These are phyloP conservation scores for Brassica carinata DNA, from an alignment of 345 rosid genomes.

Conservation along the genomic window DNA sequence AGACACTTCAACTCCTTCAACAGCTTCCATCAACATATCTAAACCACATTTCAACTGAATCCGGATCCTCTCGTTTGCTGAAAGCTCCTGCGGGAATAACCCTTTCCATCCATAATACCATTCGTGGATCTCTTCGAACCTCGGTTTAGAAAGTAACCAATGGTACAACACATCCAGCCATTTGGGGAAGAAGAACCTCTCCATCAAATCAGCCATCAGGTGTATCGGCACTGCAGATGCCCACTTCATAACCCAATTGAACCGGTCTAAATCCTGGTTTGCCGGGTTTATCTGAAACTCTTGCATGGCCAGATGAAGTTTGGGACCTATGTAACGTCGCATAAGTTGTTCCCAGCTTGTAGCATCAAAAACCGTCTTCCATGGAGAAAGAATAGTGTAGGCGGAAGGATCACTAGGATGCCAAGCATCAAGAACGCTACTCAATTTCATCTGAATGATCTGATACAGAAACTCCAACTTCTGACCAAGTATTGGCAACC, in stretches of 20 bases:
- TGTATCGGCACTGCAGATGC: conserved; percentile 79
- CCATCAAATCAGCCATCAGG: conserved; percentile 92
- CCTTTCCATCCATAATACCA: neutral
- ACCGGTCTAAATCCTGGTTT: conserved; percentile 74
- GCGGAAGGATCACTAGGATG: conserved; percentile 87
- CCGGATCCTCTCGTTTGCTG: neutral
- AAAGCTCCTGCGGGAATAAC: neutral
- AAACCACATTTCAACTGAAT: neutral
- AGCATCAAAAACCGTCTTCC: conserved; percentile 89
- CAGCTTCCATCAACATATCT: neutral
- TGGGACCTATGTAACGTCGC: conserved; percentile 88
- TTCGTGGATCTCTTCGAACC: neutral
- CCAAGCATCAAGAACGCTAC: conserved; percentile 91
- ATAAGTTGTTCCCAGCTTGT: conserved; percentile 86
- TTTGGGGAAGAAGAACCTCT: conserved; percentile 74
- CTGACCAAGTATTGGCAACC: conserved; percentile 83
- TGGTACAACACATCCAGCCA: conserved; percentile 36
- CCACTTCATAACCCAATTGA: conserved; percentile 82
- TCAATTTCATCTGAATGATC: conserved; percentile 78
- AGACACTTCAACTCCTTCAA: neutral
- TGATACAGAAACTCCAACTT: conserved; percentile 76
- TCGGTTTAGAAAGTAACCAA: neutral
- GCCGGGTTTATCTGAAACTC: conserved; percentile 85
- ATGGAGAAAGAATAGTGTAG: conserved; percentile 80
- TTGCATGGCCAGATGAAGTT: conserved; percentile 77